Evolutionary conservation across 2,329 filamentous ascomycete species (phyloP).

Genomic region (Septoria petroselini): DNA sequence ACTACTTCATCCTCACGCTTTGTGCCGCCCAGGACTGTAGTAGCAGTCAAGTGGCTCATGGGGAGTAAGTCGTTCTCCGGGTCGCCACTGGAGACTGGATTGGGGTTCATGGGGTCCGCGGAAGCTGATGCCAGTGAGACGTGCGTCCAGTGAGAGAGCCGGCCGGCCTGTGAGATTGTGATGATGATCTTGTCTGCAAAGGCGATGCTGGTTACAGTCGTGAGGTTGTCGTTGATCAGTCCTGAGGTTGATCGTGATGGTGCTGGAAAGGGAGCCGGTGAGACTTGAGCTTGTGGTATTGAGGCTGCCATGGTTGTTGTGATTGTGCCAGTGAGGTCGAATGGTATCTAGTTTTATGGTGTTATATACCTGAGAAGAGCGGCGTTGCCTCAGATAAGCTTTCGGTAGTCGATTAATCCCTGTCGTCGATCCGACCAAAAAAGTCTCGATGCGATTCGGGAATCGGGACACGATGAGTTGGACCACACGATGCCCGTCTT

Average conservation of each 20-base stretch:
- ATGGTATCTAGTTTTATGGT: too few relatives aligned
- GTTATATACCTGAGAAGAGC: too few relatives aligned
- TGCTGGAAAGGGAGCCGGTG: constrained; percentile 57
- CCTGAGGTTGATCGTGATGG: constrained; percentile 48
- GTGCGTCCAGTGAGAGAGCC: constrained; percentile 91
- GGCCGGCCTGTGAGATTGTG: constrained; percentile 80
- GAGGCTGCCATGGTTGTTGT: constrained; percentile 17
- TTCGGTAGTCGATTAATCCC: constrained; percentile 3
- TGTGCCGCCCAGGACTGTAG: constrained; percentile 80
- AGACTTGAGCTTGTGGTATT: constrained; percentile 35
- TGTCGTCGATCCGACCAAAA: constrained; percentile 6
- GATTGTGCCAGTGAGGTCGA: not conserved
- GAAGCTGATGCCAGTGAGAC: constrained; percentile 69
- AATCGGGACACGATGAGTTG: not conserved
- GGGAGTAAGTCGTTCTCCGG: constrained; percentile 63
- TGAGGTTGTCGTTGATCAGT: constrained; percentile 64
- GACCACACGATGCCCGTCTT: constrained; percentile 40
- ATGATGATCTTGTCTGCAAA: constrained; percentile 91
- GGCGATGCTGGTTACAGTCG: constrained; percentile 67
- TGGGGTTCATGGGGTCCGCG: constrained; percentile 61
- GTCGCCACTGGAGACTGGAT: constrained; percentile 44
- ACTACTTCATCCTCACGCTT: constrained; percentile 70
- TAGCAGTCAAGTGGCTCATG: constrained; percentile 77
- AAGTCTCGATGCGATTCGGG: constrained; percentile 1
- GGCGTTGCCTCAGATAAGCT: constrained; percentile 2